These are phyloP conservation scores for Quercus glauca DNA, from an alignment of 306 rosid genomes.

Conservation along the genomic window DNA sequence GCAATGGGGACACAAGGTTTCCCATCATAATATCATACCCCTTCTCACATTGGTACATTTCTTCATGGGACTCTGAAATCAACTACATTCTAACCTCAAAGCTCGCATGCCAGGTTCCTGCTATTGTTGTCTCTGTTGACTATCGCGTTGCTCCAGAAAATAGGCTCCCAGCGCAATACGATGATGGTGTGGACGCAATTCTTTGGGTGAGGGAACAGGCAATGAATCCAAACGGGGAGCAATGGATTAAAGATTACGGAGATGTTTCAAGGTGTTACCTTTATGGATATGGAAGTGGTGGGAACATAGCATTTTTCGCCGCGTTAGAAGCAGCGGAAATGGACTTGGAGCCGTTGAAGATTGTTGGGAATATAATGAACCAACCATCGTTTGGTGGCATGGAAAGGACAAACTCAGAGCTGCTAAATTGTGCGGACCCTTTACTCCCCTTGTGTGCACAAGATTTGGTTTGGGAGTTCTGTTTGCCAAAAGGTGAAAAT, in stretches of 20 bases:
- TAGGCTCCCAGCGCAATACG: conserved; percentile 43
- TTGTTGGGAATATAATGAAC: conserved; percentile 56
- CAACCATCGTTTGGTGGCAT: conserved; percentile 71
- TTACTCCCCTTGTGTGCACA: conserved; percentile 48
- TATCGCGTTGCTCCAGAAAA: conserved; percentile 47
- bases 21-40: conserved; percentile 55
- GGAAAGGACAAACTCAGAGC: conserved; percentile 50
- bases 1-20: conserved; percentile 45
- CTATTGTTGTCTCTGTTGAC: conserved; percentile 40
- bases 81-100: conserved; percentile 13
- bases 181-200: conserved; percentile 37
- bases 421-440: conserved; percentile 46
- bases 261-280: conserved; percentile 58
- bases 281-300: conserved; percentile 51
- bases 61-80: not conserved
- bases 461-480: conserved; percentile 59
- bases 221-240: conserved; percentile 31
- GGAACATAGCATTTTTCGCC: conserved; percentile 47
- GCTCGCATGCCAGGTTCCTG: conserved; percentile 31
- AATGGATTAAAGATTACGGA: conserved; percentile 58
- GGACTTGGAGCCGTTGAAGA: conserved; percentile 37
- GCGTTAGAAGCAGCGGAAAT: not conserved
- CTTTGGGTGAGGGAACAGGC: conserved; percentile 43
- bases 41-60: conserved; percentile 37
- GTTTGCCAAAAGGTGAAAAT: conserved; percentile 39